Evolutionary conservation across 164 flowering plant species (phyloP).

Genomic region (Magnolia kwangsiensis): DNA sequence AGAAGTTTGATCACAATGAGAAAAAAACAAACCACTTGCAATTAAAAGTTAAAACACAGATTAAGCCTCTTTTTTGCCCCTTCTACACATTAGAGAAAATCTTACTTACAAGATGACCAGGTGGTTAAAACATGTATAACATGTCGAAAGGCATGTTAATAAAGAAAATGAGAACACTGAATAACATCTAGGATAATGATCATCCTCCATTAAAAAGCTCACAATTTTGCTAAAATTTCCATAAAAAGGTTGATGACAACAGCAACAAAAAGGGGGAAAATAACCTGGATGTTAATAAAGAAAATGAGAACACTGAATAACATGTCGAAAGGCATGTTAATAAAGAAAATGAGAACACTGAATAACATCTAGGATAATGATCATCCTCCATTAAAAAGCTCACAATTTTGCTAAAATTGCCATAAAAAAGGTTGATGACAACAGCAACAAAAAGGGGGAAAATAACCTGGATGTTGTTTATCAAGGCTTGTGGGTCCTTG

Average conservation of each 20-base stretch:
- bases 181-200: neutral
- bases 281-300: conserved; percentile 95
- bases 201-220: neutral
- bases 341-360: too few species aligned
- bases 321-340: too few species aligned
- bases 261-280: neutral
- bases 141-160: too few species aligned
- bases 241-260: neutral
- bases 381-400: neutral
- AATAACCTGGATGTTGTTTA: conserved; percentile 88
- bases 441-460: neutral
- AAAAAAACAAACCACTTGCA: too few species aligned
- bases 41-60: too few species aligned
- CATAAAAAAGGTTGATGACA: neutral
- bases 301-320: too few species aligned
- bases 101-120: too few species aligned
- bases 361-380: neutral
- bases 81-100: too few species aligned
- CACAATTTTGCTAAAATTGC: neutral
- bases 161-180: too few species aligned
- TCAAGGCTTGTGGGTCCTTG: conserved; percentile 82
- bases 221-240: neutral
- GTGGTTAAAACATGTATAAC: too few species aligned
- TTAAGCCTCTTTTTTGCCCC: too few species aligned
- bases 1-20: too few species aligned